phyloP scores from a whole-genome alignment of 805 yeast species.

The Myxozyma udenii region DNA sequence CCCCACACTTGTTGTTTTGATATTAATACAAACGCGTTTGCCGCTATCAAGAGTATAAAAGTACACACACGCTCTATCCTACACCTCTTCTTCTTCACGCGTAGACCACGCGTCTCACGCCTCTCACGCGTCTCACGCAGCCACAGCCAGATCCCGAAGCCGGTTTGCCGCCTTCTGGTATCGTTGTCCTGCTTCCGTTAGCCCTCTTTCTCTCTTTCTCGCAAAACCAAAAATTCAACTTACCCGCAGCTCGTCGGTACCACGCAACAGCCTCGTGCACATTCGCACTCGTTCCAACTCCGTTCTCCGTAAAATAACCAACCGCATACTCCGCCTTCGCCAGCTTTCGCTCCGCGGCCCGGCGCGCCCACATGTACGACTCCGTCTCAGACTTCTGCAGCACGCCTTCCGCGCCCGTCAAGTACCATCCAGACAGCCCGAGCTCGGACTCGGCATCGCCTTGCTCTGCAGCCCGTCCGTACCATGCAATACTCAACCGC shows the following conservation, averaged over 20 bases:
- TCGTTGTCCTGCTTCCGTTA: constrained; percentile 9
- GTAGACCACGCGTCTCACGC: too few species aligned
- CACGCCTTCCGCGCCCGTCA: constrained; percentile 65
- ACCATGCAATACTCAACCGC: constrained; percentile 67
- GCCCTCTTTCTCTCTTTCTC: not conserved
- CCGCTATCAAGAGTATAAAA: too few species aligned
- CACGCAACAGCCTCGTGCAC: constrained; percentile 50
- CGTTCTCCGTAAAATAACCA: constrained; percentile 66
- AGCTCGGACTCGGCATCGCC: constrained; percentile 65
- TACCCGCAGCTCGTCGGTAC: constrained; percentile 58
- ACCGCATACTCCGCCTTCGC: constrained; percentile 69
- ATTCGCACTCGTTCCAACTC: constrained; percentile 59
- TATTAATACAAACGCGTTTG: not conserved
- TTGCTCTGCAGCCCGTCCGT: constrained; percentile 60
- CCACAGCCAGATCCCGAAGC: constrained; percentile 12
- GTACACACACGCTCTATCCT: too few species aligned
- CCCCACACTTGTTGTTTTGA: not conserved
- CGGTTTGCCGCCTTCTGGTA: constrained; percentile 20
- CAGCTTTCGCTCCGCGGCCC: constrained; percentile 63
- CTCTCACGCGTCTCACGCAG: not conserved
- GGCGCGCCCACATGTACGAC: constrained; percentile 74
- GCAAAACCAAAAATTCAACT: not conserved
- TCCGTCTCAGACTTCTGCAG: constrained; percentile 60
- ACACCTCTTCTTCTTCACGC: too few species aligned
- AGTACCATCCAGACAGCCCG: constrained; percentile 75